These are phyloP conservation scores for Castanea crenata DNA, from an alignment of 306 rosid genomes.

Conservation along the genomic window DNA sequence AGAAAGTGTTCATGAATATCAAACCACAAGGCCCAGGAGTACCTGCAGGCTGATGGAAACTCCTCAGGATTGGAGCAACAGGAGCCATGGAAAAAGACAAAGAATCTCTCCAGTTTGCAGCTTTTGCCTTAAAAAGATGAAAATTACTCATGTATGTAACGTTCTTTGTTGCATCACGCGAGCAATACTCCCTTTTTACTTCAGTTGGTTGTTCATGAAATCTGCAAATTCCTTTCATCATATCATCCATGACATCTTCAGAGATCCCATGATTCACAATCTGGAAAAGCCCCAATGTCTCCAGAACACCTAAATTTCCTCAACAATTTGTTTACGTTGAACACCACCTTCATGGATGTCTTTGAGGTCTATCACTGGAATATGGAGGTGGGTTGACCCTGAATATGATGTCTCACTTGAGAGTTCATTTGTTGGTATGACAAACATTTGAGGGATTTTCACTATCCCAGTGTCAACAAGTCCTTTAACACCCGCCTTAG, in stretches of 20 bases:
- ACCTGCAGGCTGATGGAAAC: conserved; percentile 36
- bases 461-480: conserved; percentile 31
- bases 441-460: conserved; percentile 24
- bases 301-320: conserved; percentile 8
- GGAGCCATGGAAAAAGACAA: conserved; percentile 38
- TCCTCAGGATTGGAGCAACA: conserved; percentile 15
- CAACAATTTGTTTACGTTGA: not conserved
- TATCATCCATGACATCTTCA: conserved; percentile 17
- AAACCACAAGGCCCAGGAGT: not conserved
- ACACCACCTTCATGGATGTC: conserved; percentile 8
- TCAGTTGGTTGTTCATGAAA: conserved; percentile 42
- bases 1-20: too few species aligned
- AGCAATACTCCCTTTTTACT: conserved; percentile 34
- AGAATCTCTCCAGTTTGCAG: conserved; percentile 47
- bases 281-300: conserved; percentile 41
- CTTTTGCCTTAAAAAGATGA: conserved; percentile 33
- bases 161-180: conserved; percentile 26
- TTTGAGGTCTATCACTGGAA: conserved; percentile 33
- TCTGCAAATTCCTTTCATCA: conserved; percentile 29
- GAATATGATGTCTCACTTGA: too few species aligned
- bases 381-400: not conserved
- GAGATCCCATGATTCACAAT: conserved; percentile 46
- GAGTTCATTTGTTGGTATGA: not conserved
- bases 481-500: conserved; percentile 39
- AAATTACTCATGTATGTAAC: conserved; percentile 41